A percentile compares a stretch with the other conserved stretches of the same genome.
Evolutionary conservation across 2,329 filamentous ascomycete genomes (phyloP).

Genomic region (Orbilia quercus): DNA sequence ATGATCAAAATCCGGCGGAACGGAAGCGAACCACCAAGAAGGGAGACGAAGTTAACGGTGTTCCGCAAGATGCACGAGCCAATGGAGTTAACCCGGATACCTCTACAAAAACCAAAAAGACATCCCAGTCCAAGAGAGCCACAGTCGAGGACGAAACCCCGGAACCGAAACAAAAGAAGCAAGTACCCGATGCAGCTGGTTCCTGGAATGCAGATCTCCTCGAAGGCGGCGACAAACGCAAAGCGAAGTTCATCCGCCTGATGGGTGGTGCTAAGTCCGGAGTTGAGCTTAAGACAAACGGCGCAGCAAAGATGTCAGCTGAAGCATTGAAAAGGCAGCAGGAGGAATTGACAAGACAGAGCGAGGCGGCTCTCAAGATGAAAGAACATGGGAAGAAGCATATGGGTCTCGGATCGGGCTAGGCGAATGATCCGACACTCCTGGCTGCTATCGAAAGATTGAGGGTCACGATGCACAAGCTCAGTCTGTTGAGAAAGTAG

Average conservation of each 20-base stretch:
- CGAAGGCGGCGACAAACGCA: constrained; percentile 37
- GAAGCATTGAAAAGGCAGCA: constrained; percentile 41
- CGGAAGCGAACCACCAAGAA: constrained; percentile 38
- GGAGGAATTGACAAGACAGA: constrained; percentile 37
- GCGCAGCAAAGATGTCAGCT: constrained; percentile 28
- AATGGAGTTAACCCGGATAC: constrained; percentile 8
- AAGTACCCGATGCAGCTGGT: constrained; percentile 10
- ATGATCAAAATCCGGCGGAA: neutral
- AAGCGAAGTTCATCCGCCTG: constrained; percentile 48
- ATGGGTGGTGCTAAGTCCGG: constrained; percentile 41
- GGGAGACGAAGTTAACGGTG: neutral
- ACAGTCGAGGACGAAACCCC: constrained; percentile 17
- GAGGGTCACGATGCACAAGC: constrained; percentile 10
- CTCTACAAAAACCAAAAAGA: constrained; percentile 1
- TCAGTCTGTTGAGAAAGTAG: constrained; percentile 5
- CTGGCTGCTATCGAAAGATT: neutral
- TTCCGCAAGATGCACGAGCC: neutral
- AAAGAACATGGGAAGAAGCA: constrained; percentile 42
- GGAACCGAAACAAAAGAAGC: constrained; percentile 10
- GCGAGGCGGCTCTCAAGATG: constrained; percentile 35
- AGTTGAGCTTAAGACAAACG: constrained; percentile 21
- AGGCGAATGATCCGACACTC: constrained; percentile 14
- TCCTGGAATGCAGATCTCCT: constrained; percentile 42
- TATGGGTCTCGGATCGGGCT: constrained; percentile 46
- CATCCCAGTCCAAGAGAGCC: constrained; percentile 13